These are phyloP conservation scores for Scortechinia acanthostroma DNA, from an alignment of 2,329 filamentous ascomycete genomes.

Conservation along the genomic window DNA sequence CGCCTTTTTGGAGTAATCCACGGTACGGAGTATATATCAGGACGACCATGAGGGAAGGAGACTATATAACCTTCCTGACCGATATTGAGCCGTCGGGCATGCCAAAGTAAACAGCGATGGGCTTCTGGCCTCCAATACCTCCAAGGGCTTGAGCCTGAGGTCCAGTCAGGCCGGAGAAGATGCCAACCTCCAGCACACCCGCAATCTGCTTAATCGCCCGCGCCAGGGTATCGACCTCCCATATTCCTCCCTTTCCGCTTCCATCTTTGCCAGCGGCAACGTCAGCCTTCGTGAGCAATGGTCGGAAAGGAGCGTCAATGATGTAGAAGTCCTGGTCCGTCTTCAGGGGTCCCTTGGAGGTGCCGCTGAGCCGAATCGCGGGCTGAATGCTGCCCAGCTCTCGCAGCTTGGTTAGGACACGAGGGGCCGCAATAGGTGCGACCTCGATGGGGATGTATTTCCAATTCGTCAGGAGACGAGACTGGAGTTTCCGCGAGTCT, in stretches of 20 bases:
- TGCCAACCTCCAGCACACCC: constrained; percentile 83
- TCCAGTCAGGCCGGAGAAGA: constrained; percentile 81
- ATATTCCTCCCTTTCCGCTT: constrained; percentile 57
- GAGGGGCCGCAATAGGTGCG: constrained; percentile 72
- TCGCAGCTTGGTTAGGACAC: constrained; percentile 67
- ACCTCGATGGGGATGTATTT: constrained; percentile 88
- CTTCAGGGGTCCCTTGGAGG: constrained; percentile 74
- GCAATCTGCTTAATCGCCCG: constrained; percentile 71
- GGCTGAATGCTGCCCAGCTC: constrained; percentile 69
- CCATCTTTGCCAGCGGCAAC: constrained; percentile 30
- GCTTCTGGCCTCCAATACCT: constrained; percentile 73
- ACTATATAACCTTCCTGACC: no score
- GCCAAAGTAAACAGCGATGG: constrained; percentile 89
- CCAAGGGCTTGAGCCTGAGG: constrained; percentile 52
- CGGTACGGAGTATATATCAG: constrained; percentile 43
- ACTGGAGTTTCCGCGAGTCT: constrained; percentile 86
- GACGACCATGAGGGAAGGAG: no score
- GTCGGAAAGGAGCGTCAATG: constrained; percentile 82
- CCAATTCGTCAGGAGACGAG: constrained; percentile 70
- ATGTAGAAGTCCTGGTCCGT: constrained; percentile 86
- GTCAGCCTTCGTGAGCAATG: constrained; percentile 59
- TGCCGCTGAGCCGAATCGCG: constrained; percentile 62
- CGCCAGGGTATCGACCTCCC: constrained; percentile 74
- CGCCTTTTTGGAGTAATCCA: no score
- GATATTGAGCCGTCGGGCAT: constrained; percentile 67